These are phyloP conservation scores for Cryptococcus floricola DNA, from an alignment of 1,284 basidiomycete species.

Conservation along the genomic window DNA sequence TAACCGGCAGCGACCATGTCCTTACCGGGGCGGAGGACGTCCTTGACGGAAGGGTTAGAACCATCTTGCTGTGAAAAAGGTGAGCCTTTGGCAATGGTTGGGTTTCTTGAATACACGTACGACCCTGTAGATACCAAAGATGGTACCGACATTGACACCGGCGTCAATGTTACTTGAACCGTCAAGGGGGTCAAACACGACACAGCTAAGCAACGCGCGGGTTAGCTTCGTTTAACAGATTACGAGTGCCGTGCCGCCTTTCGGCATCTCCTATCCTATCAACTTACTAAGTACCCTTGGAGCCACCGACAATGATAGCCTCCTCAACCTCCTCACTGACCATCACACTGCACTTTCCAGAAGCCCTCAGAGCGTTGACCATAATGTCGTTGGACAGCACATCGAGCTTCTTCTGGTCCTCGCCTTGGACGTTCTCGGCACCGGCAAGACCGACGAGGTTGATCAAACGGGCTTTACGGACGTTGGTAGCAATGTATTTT, in stretches of 20 bases:
- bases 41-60: conserved; percentile 71
- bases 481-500: conserved; percentile 95
- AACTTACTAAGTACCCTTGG: conserved; percentile 64
- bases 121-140: conserved; percentile 95
- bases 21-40: conserved; percentile 88
- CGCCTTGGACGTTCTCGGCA: conserved; percentile 93
- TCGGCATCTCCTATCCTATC: neutral
- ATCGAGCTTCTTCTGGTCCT: conserved; percentile 99
- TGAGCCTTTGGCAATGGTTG: neutral
- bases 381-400: conserved; percentile 99
- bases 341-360: conserved; percentile 92
- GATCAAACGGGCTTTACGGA: conserved; percentile 92
- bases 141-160: conserved; percentile 99
- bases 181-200: conserved; percentile 98
- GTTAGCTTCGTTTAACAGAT: neutral
- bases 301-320: conserved; percentile 69
- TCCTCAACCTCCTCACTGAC: conserved; percentile 92
- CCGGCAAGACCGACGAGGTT: conserved; percentile 98
- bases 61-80: conserved; percentile 59
- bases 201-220: conserved; percentile 56
- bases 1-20: conserved; percentile 99
- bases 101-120: conserved; percentile 49
- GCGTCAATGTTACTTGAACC: conserved; percentile 99
- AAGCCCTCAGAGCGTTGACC: conserved; percentile 90
- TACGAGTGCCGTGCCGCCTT: neutral